These are phyloP conservation scores for Solanum chilense DNA, from an alignment of 257 asterid species.

Conservation along the genomic window DNA sequence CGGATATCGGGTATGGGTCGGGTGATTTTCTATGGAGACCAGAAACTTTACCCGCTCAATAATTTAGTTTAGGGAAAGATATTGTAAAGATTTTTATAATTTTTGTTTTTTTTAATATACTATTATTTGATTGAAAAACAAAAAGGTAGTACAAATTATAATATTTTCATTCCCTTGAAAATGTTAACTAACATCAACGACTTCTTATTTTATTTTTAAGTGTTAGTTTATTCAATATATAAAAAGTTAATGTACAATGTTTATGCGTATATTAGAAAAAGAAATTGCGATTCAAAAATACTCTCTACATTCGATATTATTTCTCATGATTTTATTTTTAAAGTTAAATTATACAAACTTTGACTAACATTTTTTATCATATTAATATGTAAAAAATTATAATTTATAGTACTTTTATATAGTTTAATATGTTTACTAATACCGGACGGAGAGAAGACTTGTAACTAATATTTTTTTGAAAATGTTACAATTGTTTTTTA, in stretches of 20 bases:
- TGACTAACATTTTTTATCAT: too few species aligned
- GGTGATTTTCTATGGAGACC: conserved; percentile 24
- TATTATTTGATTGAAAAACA: not conserved
- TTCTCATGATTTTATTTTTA: too few species aligned
- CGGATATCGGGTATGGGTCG: conserved; percentile 24
- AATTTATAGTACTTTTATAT: too few species aligned
- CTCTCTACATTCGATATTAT: fast-evolving
- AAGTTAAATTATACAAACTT: too few species aligned
- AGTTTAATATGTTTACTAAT: too few species aligned
- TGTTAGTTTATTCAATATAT: not conserved
- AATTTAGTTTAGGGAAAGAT: conserved; percentile 8
- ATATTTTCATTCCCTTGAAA: not conserved
- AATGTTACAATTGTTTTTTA: not conserved
- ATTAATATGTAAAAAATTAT: too few species aligned
- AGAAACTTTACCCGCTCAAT: conserved; percentile 46
- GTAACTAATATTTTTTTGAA: too few species aligned
- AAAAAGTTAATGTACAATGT: not conserved
- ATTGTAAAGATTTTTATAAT: not conserved
- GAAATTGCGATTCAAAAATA: too few species aligned
- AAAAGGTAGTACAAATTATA: not conserved
- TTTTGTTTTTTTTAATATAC: not conserved
- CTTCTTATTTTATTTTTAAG: not conserved
- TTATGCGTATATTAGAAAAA: not conserved
- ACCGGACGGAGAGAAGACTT: too few species aligned
- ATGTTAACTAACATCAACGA: not conserved